Conservation (phyloP, 2,329 filamentous ascomycete genomes). For the Monosporascus sp. region DNA sequence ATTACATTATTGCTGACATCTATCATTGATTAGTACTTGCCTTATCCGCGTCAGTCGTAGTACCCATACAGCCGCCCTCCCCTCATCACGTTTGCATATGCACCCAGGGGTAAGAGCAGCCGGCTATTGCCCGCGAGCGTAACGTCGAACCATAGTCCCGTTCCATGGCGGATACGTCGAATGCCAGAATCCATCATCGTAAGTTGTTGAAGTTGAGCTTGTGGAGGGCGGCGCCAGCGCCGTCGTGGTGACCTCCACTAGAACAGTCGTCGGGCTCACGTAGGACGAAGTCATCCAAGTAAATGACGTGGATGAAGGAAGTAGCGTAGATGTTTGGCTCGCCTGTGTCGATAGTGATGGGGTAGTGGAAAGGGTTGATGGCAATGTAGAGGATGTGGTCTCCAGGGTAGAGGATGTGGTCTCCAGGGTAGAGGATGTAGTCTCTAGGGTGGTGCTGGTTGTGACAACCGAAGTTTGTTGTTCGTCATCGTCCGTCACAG, state of each 20-base stretch:
- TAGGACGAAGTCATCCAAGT: background rate
- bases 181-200: constrained; percentile 42
- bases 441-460: background rate
- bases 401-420: background rate
- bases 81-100: background rate
- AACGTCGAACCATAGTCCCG: constrained; percentile 25
- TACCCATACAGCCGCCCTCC: background rate
- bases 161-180: constrained; percentile 42
- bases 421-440: background rate
- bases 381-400: background rate
- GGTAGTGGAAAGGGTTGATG: constrained; percentile 3
- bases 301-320: background rate
- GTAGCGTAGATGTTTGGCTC: background rate
- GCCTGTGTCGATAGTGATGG: background rate
- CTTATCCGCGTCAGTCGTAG: background rate
- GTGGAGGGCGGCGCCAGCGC: constrained; percentile 3
- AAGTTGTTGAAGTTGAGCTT: constrained; percentile 14
- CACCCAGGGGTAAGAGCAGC: background rate
- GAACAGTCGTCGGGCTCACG: background rate
- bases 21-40: constrained; percentile 2
- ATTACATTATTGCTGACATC: constrained; percentile 13
- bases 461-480: constrained; percentile 7
- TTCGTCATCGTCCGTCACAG: constrained; percentile 17
- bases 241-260: background rate
- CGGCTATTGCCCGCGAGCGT: background rate